Evolutionary conservation across 2,329 filamentous ascomycete species (phyloP), one percentile per base, ranked within the genome.

Genomic region (Paraphoma sp.): DNA sequence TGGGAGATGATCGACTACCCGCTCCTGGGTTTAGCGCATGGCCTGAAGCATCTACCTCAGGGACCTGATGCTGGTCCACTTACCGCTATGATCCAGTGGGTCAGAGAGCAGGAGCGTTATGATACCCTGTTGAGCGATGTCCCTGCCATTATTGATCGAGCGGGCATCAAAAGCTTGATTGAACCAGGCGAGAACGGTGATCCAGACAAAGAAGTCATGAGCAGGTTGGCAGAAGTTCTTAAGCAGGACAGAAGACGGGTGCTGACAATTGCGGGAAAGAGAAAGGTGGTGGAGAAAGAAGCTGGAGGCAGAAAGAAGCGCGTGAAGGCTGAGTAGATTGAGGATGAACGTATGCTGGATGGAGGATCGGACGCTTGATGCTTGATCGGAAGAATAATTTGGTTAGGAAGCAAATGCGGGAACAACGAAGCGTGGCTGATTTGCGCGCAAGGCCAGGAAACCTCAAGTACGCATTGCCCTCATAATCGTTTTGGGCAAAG

Each of bases 1-100:
- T 62, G 51, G 51, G 59, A 60, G 6, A 48, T 28, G 9, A 56
- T 42, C 1, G 62, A 69, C 18, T 69, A 69, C 17, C 66, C 66
- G 2, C 49, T 69, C 4, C 56, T 68, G 1, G 64, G 49, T 1
- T 57, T 69, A 1, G 43, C 60, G 0, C 60, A 63, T 7, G 65
- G 65, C 0, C 33, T 69, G 3, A 29, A 41, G 3, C 14, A 53
- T 1, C 43, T 65, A 7, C 66, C 66, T 2, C 41, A 54, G 1
- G 65, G 62, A 3, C 1, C 18, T 0, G 63, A 69, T 45, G 64
- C 65, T 1, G 65, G 66, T 0, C 65, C 66, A 1, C 31, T 68
- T 17, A 68, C 66, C 0, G 36, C 41, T 0, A 17, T 67, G 0
- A 67, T 69, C 10, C 28, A 42, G 4, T 64, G 60, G 61, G 62